phyloP scores from a whole-genome alignment of 345 rosid genomes.

The Boechera retrofracta region DNA sequence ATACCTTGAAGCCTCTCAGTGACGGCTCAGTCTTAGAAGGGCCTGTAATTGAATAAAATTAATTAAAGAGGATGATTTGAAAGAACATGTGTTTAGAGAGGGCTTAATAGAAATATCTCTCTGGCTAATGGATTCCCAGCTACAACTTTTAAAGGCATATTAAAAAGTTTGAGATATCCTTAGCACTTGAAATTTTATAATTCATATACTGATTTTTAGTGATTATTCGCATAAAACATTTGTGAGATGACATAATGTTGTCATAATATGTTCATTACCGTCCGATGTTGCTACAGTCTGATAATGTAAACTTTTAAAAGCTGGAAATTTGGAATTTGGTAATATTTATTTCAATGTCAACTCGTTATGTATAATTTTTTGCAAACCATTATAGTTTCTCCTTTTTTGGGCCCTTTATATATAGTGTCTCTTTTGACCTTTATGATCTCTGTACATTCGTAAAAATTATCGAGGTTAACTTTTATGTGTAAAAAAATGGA shows the following conservation, averaged over 20 bases:
- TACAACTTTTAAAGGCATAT: conserved; percentile 27
- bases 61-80: not conserved
- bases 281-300: not conserved
- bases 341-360: conserved; percentile 27
- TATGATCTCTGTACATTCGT: not conserved
- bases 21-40: not conserved
- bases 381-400: not conserved
- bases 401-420: not conserved
- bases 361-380: not conserved
- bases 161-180: conserved; percentile 29
- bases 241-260: conserved; percentile 29
- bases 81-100: not conserved
- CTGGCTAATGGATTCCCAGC: conserved; percentile 11
- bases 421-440: not conserved
- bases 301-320: conserved; percentile 15
- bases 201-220: not conserved
- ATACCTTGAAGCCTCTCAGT: not conserved
- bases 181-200: conserved; percentile 12
- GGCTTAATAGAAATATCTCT: not conserved
- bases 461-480: not conserved
- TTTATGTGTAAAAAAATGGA: not conserved
- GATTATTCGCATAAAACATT: conserved; percentile 33
- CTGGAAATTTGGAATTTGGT: conserved; percentile 21
- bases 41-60: not conserved
- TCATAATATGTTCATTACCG: conserved; percentile 3